Evolutionary conservation across 2,329 filamentous ascomycete genomes (phyloP).

Genomic region (Exutisphaerella laricina): DNA sequence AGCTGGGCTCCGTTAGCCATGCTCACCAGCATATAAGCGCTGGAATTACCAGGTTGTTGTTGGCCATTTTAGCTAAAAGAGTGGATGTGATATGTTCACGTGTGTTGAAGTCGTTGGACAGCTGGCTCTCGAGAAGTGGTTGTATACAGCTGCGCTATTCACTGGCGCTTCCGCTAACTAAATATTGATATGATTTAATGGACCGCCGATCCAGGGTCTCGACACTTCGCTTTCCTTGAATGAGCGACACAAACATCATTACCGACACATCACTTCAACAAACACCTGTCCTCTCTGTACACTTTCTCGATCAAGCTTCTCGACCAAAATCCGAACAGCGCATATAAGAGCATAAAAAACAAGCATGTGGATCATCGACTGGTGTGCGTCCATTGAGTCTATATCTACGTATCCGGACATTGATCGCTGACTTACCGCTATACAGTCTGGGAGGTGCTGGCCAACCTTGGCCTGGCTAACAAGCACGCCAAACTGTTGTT

Average conservation of each 20-base stretch:
- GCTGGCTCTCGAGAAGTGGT: too few relatives aligned
- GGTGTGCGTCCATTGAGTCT: slow-evolving; percentile 62
- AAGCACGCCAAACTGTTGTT: slow-evolving; percentile 95
- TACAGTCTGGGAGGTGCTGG: slow-evolving; percentile 81
- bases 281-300: slow-evolving; percentile 1
- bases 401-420: too few relatives aligned
- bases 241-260: too few relatives aligned
- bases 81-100: not conserved
- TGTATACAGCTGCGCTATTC: too few relatives aligned
- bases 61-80: slow-evolving; percentile 16
- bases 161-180: too few relatives aligned
- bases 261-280: too few relatives aligned
- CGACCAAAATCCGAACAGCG: not conserved
- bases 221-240: too few relatives aligned
- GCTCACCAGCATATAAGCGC: not conserved
- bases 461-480: slow-evolving; percentile 81
- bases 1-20: slow-evolving; percentile 53
- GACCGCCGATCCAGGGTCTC: too few relatives aligned
- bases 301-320: not conserved
- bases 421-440: too few relatives aligned
- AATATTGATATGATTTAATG: too few relatives aligned
- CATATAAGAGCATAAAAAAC: not conserved
- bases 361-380: slow-evolving; percentile 87
- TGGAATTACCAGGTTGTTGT: slow-evolving; percentile 17
- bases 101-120: too few relatives aligned